Evolutionary conservation across 169 alveolate species (phyloP), one percentile per base, ranked within the genome.

Genomic region (Plasmodium chabaudi): DNA sequence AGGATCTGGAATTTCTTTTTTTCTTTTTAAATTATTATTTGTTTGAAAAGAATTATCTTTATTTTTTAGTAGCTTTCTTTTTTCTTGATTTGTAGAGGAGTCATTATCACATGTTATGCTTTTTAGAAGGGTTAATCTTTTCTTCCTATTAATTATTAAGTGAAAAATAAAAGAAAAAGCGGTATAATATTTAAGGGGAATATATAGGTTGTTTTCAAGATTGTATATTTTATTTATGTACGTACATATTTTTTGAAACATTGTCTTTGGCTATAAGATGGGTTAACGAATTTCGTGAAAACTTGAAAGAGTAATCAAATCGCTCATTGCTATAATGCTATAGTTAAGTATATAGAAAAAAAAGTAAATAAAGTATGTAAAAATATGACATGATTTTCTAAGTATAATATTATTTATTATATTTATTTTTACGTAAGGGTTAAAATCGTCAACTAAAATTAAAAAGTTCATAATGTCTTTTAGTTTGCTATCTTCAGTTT

Each of bases 271-370:
- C 25, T 12, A 51, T 10, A 21, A 34, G 12, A 19, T 61, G 7
- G 23, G 57, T 65, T 57, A 64, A 79, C 21, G 89, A 79, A 46
- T 44, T 60, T 9, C 79, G 55, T 9, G 75, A 55, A 25, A 12
- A 27, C 42, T 79, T 79, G 60, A 42, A 79, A 49, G 89, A 79
- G 47, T 79, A 79, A 27, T 64, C 71, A 10, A 79, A 68, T 34
- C 89, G 57, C 51, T 79, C 77, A 47, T 79, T 79, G 63, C 89
- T 79, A 27, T 79, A 79, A 34, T 79, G 72, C 89, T 79, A 49
- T 15, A 42, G 13, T 27, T 44, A 25, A 63, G 19, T 25, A 12
- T 13, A 25, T 27, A 34, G 39, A 27, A 27, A 67, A 67, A 42
- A 42, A 65, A 65, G 47, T 44, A 13, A 68, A n/a, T 6, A 65